These are phyloP conservation scores for Cryptococcus depauperatus DNA, from an alignment of 1,284 basidiomycete genomes.

Conservation along the genomic window DNA sequence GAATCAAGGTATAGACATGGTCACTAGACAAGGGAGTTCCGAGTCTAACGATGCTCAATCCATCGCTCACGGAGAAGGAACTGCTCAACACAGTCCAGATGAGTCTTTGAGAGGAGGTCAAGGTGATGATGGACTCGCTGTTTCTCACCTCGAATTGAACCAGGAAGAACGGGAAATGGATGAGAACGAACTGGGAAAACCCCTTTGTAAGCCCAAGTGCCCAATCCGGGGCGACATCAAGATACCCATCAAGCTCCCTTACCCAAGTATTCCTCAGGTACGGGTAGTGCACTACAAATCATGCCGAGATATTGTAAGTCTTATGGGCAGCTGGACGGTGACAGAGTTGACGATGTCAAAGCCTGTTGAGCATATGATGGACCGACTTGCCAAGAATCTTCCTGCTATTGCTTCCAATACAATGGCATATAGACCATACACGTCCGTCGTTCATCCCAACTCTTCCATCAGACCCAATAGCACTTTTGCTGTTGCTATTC, in stretches of 20 bases:
- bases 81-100: no score
- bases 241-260: slow-evolving; percentile 16
- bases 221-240: slow-evolving; percentile 2
- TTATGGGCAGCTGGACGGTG: no score
- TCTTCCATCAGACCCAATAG: not conserved
- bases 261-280: slow-evolving; percentile 16
- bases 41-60: no score
- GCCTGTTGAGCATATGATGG: slow-evolving; percentile 24
- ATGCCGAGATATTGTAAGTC: slow-evolving; percentile 21
- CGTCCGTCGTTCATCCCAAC: slow-evolving; percentile 5
- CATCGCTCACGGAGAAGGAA: no score
- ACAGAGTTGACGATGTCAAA: slow-evolving; percentile 7
- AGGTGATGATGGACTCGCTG: not conserved
- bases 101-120: no score
- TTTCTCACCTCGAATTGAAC: no score
- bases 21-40: no score
- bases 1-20: no score
- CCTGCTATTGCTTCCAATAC: slow-evolving; percentile 18
- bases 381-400: slow-evolving; percentile 15
- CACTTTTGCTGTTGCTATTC: slow-evolving; percentile 19
- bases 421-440: slow-evolving; percentile 8
- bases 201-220: not conserved
- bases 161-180: no score
- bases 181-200: no score
- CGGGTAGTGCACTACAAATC: not conserved